phyloP scores from a whole-genome alignment of 2,329 filamentous ascomycete genomes.

The Colletotrichum tofieldiae region DNA sequence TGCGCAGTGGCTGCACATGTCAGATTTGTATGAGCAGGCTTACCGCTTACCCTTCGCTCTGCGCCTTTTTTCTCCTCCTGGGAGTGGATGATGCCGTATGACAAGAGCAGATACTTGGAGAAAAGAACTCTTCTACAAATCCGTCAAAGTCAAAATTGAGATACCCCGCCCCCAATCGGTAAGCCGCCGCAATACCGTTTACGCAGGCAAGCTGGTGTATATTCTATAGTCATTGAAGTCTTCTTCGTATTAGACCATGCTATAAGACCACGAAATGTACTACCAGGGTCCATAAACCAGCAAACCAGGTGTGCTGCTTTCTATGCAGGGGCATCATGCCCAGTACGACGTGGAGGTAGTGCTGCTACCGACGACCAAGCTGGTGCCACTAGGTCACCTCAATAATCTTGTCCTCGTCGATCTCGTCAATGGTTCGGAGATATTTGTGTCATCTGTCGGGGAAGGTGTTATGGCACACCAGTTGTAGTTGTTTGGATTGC shows the following conservation, averaged over 20 bases:
- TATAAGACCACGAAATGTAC: neutral
- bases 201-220: conserved; percentile 81
- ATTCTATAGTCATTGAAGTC: conserved; percentile 75
- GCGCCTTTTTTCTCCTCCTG: conserved; percentile 53
- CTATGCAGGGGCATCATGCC: conserved; percentile 82
- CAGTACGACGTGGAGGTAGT: conserved; percentile 77
- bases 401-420: conserved; percentile 58
- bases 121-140: conserved; percentile 59
- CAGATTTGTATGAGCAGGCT: neutral
- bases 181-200: conserved; percentile 79
- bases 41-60: conserved; percentile 28
- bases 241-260: neutral
- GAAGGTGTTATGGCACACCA: conserved; percentile 81
- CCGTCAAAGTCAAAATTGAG: conserved; percentile 72
- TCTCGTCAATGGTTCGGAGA: conserved; percentile 73
- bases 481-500: conserved; percentile 55
- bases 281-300: conserved; percentile 54
- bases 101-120: conserved; percentile 62
- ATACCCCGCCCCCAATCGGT: conserved; percentile 77
- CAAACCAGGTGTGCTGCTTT: conserved; percentile 73
- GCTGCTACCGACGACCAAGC: conserved; percentile 75
- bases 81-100: conserved; percentile 58
- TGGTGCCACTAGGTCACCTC: conserved; percentile 78
- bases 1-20: conserved; percentile 20
- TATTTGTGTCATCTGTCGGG: conserved; percentile 71